Evolutionary conservation across 805 yeast genomes (phyloP), one percentile per base, ranked within the genome.

Genomic region (Ogataea sp.): DNA sequence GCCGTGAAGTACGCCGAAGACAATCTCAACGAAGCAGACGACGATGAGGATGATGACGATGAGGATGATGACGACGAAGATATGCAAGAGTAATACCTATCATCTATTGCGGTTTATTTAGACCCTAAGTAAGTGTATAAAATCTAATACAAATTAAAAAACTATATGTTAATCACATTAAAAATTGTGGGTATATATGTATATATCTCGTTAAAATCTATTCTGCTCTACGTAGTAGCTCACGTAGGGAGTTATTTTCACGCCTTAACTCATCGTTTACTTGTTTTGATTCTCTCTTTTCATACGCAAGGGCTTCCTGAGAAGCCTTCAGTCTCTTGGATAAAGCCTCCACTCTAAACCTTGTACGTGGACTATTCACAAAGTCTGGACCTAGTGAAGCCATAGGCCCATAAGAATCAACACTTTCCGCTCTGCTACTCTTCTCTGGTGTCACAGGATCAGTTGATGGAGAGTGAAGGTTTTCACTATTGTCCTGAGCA

Each of bases 1-100:
- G 98, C 97, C 15, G 77, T 78, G 52, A 75, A 78, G 54, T 77
- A 70, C 46, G 97, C 97, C 4, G 81, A 83, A 61, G 83, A 79
- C 39, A 95, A 84, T 43, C 81, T 80, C 14, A 84, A 80, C 11
- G 93, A 78, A n/a, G 88, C 77, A 3, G 82, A 77, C 20, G 83
- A 75, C 28, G 83, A 77, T 7, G 79, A 70, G 44, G 73, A 65
- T 36, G 62, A 51, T 38, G 26, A 16, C 3, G 33, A 30, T 11
- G 51, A 49, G 34, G 48, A 50, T 34, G 56, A 50, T 25, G 47
- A 48, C 38, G 63, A 55, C 24, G 55, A 52, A 27, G 59, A 52
- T 35, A 65, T 66, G 70, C 61, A 54, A 25, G 61, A 53, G 20
- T 53, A 11, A 23, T 23, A n/a, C n/a, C n/a, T n/a, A n/a, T n/a